Percentiles rank a stretch among this genome's conserved stretches.
These are phyloP conservation scores for Colletotrichum siamense DNA, from an alignment of 2,329 filamentous ascomycete species.

Conservation along the genomic window DNA sequence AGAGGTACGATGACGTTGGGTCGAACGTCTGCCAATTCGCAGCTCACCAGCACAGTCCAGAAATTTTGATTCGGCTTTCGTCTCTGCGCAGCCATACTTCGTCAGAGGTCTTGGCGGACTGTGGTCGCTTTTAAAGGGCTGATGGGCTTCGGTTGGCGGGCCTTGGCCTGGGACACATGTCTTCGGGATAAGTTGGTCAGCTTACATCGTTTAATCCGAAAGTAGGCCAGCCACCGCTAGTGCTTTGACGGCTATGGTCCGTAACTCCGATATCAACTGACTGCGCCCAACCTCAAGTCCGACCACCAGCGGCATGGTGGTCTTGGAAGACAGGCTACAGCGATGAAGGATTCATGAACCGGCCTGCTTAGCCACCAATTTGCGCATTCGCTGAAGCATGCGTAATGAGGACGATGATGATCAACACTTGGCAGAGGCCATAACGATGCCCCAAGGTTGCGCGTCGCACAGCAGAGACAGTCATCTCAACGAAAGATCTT, in stretches of 20 bases:
- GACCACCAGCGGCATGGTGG: neutral
- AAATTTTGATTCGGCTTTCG: accelerated
- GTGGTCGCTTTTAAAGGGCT: neutral
- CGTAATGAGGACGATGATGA: neutral
- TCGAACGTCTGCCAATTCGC: neutral
- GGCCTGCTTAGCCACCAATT: neutral
- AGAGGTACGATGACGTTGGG: neutral
- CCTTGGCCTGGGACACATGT: neutral
- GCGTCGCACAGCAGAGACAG: neutral
- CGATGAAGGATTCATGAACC: neutral
- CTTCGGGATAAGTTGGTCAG: neutral
- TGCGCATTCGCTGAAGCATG: neutral
- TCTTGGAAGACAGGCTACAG: neutral
- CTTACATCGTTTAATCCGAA: neutral
- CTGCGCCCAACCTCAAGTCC: neutral
- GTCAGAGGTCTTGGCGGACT: neutral
- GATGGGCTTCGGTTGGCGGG: neutral
- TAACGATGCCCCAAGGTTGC: neutral
- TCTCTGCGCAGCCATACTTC: neutral
- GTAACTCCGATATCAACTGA: neutral
- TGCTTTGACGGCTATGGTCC: neutral
- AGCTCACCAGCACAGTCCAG: neutral
- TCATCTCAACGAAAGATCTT: neutral
- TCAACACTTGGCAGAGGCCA: neutral
- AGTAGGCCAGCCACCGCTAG: neutral